Conservation (phyloP, 2,329 filamentous ascomycete species). For the Chrysosphaeria jannelii region DNA sequence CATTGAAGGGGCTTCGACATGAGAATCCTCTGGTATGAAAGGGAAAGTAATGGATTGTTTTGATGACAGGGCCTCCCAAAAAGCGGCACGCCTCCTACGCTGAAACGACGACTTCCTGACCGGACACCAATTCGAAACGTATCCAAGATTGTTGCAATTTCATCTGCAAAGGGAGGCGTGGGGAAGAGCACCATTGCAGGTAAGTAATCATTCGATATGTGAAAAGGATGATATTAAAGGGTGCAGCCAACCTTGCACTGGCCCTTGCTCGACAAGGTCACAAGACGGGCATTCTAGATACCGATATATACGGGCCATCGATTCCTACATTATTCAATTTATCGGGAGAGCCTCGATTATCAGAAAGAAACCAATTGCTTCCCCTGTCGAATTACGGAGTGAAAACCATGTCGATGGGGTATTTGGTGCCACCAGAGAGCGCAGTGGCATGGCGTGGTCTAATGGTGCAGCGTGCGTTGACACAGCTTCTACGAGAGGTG, state of each 20-base stretch:
- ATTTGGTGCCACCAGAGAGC: constrained; percentile 48
- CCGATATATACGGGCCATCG: constrained; percentile 88
- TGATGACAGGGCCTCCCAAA: constrained; percentile 73
- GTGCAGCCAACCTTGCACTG: constrained; percentile 44
- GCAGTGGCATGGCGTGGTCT: constrained; percentile 85
- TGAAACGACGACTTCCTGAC: constrained; percentile 56
- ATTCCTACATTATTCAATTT: constrained; percentile 75
- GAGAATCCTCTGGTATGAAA: no score
- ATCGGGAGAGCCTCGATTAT: constrained; percentile 46
- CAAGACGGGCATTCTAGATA: constrained; percentile 66
- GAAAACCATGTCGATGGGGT: constrained; percentile 98
- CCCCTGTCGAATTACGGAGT: constrained; percentile 85
- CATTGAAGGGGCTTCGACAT: no score
- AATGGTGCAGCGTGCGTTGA: constrained; percentile 93
- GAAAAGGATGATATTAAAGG: not conserved
- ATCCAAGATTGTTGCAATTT: constrained; percentile 80
- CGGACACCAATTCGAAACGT: constrained; percentile 59
- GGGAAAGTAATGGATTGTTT: no score
- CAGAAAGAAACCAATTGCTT: constrained; percentile 47
- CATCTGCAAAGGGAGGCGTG: constrained; percentile 91
- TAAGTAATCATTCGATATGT: constrained; percentile 7
- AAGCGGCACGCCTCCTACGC: constrained; percentile 40
- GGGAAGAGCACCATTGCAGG: constrained; percentile 85
- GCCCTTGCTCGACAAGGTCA: constrained; percentile 60
- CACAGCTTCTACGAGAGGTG: constrained; percentile 83